Conservation (phyloP, 768 basidiomycete species). For the Ramaria sp. region DNA sequence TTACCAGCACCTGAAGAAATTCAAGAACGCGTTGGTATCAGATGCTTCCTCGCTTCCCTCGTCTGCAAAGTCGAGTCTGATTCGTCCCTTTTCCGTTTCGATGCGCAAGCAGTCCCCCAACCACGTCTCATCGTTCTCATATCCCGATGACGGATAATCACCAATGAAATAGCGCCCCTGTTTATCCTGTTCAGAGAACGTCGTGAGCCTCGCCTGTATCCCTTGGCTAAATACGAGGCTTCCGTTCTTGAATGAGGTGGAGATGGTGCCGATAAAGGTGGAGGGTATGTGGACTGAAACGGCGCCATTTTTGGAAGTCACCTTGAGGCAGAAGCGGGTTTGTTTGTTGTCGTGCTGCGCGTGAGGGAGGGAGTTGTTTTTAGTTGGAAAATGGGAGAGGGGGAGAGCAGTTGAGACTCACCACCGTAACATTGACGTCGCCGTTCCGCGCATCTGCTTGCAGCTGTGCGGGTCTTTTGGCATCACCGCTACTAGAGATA, state of each 20-base stretch:
- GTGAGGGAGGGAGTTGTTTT: not conserved
- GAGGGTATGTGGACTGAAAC: not conserved
- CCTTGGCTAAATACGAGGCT: not conserved
- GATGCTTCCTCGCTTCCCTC: constrained; percentile 13
- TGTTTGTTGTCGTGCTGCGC: not conserved
- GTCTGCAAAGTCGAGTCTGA: constrained; percentile 28
- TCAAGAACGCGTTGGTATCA: not conserved
- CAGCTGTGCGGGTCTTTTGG: not conserved
- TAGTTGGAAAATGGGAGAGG: not conserved
- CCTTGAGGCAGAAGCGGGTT: constrained; percentile 3
- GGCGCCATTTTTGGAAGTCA: not conserved
- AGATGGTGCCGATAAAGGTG: constrained; percentile 4
- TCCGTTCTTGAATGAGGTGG: not conserved
- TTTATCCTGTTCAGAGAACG: not conserved
- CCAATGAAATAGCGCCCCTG: constrained; percentile 6
- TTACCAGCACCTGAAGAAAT: not conserved
- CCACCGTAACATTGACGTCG: not conserved
- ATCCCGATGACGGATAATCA: constrained; percentile 1
- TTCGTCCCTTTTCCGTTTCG: constrained; percentile 25
- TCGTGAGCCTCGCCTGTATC: constrained; percentile 2
- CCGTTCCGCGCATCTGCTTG: not conserved
- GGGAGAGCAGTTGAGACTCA: not conserved
- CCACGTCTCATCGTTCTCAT: constrained; percentile 20
- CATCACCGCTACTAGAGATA: not conserved
- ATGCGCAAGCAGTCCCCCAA: constrained; percentile 28